These are phyloP conservation scores for Podaxis sp. DNA, from an alignment of 768 basidiomycete species.

Conservation along the genomic window DNA sequence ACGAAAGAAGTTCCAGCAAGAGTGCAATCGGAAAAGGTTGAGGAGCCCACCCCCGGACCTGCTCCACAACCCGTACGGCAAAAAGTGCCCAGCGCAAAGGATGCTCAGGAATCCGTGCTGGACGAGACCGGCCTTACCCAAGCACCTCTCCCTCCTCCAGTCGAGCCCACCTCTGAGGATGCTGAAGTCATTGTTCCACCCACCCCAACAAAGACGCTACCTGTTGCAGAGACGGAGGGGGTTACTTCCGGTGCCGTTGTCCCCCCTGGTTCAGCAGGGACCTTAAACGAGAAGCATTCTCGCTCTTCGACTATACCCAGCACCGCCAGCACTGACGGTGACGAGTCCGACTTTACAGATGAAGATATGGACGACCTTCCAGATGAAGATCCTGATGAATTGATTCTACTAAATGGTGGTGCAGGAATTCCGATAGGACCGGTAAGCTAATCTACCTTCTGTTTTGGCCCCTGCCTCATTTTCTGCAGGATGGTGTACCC, in stretches of 20 bases:
- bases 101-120: conserved; percentile 1
- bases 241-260: conserved; percentile 91
- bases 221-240: conserved; percentile 78
- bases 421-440: conserved; percentile 93
- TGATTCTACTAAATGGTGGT: conserved; percentile 81
- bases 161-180: conserved; percentile 14
- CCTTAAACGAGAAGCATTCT: neutral
- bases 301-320: conserved; percentile 21
- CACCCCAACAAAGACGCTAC: conserved; percentile 30
- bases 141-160: conserved; percentile 16
- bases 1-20: conserved; percentile 16
- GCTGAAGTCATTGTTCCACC: conserved; percentile 34
- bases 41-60: neutral
- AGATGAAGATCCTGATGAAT: conserved; percentile 87
- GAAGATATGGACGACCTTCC: conserved; percentile 53
- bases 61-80: neutral
- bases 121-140: conserved; percentile 4
- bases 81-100: neutral
- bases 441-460: conserved; percentile 44
- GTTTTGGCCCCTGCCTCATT: conserved; percentile 1
- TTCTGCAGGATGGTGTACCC: conserved; percentile 73
- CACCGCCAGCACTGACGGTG: conserved; percentile 42
- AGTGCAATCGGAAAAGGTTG: conserved; percentile 5
- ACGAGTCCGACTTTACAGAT: conserved; percentile 66
- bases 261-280: conserved; percentile 77